Evolutionary conservation across 768 basidiomycete species (phyloP), one percentile per base, ranked within the genome.

Genomic region (Suillus discolor): DNA sequence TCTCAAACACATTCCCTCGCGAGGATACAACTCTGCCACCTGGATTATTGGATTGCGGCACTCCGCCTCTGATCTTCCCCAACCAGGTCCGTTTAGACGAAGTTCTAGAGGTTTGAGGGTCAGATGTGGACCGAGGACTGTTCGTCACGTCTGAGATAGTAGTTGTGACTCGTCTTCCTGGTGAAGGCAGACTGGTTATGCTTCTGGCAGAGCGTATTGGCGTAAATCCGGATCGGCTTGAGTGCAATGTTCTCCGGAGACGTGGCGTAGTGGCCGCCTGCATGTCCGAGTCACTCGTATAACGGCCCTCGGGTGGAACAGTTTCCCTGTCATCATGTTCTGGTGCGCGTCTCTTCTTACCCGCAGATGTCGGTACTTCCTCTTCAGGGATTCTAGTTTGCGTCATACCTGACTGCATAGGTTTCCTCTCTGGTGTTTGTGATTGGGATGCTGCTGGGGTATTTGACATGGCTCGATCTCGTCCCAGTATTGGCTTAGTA

Each of bases 291-390:
- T 84, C 74, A 53, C 61, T 71, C 45, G 62, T 76, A 80, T 79
- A 44, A 83, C 88, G 79, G 85, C 91, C 89, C 71, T 93, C 90
- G 0, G 85, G 83, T 31, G 90, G 89, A 34, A 89, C 76, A 62
- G 83, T 82, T 75, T 83, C 72, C 68, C 81, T 79, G 60, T 92
- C 90, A 67, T 90, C 90, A 69, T 93, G 91, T 63, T 93, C 92
- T 2, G 92, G 92, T 34, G 87, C 89, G 28, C 86, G 85, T 13
- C 92, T 84, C 73, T 93, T 93, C 79, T 87, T 89, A 38, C 90
- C 88, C 36, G 76, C 71, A 42, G 85, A 83, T 18, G 84, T 76
- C 2, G 81, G 77, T 25, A 79, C 49, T 13, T 57, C 73, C 74
- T 65, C 65, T 68, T 86, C 83, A 28, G 88, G 86, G 1, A 87